Evolutionary conservation across 2,329 filamentous ascomycete species (phyloP).

Genomic region (Phyllosticta citriasiana): DNA sequence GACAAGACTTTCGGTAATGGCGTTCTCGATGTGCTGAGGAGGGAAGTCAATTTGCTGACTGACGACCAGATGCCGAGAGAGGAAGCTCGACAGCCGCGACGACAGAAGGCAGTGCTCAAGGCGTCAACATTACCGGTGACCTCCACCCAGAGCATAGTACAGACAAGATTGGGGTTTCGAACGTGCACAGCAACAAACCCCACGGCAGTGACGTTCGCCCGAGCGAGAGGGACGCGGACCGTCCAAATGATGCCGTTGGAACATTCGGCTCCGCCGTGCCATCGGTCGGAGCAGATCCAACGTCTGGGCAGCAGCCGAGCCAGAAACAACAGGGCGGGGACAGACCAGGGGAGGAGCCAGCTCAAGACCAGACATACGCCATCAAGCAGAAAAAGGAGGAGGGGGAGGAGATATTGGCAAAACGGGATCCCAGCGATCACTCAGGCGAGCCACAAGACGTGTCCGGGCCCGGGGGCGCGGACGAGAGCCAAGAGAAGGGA

Average conservation of each 20-base stretch:
- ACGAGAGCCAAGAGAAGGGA: conserved; percentile 22
- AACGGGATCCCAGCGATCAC: conserved; percentile 17
- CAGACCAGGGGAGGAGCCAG: conserved; percentile 20
- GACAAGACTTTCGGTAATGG: neutral
- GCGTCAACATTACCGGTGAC: conserved; percentile 11
- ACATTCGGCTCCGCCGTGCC: conserved; percentile 15
- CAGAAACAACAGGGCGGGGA: conserved; percentile 29
- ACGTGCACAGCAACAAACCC: conserved; percentile 17
- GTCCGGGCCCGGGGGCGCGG: conserved; percentile 11
- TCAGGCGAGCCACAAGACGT: conserved; percentile 16
- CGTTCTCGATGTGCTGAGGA: neutral
- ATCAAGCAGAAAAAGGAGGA: conserved; percentile 15
- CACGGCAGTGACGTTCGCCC: conserved; percentile 22
- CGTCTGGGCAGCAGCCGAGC: conserved; percentile 14
- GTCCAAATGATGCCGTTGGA: neutral
- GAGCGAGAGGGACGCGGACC: conserved; percentile 15
- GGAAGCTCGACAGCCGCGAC: neutral
- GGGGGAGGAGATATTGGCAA: conserved; percentile 15
- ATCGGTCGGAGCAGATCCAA: conserved; percentile 15
- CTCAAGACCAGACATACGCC: conserved; percentile 22
- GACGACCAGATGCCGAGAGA: neutral
- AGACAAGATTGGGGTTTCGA: conserved; percentile 21
- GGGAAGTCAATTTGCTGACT: neutral
- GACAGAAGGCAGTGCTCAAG: conserved; percentile 10
- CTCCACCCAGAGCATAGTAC: conserved; percentile 18